A percentile compares a stretch with the other conserved stretches of the same genome.
phyloP scores from a whole-genome alignment of 2,329 filamentous ascomycete genomes.

The Aspergillus calidoustus region DNA sequence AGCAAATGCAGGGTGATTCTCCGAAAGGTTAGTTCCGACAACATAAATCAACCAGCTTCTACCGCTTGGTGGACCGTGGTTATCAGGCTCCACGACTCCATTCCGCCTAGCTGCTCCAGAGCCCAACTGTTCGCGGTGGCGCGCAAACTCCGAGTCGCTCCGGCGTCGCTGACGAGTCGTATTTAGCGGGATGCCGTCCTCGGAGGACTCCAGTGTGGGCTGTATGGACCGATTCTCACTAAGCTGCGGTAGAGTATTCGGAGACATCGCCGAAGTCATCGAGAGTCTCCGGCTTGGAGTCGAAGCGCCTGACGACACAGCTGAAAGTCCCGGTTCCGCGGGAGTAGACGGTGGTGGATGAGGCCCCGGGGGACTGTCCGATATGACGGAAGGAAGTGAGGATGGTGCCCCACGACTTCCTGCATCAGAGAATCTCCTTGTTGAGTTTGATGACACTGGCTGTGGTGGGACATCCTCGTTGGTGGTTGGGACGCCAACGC shows the following conservation, averaged over 20 bases:
- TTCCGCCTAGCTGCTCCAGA: constrained; percentile 66
- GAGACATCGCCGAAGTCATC: constrained; percentile 50
- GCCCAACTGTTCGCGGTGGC: constrained; percentile 59
- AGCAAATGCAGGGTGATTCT: constrained; percentile 71
- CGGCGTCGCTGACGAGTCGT: constrained; percentile 58
- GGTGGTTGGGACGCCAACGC: constrained; percentile 53
- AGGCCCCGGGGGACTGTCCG: constrained; percentile 63
- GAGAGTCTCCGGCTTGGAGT: constrained; percentile 54
- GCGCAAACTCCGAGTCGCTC: constrained; percentile 63
- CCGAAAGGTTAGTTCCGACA: constrained; percentile 70
- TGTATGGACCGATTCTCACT: constrained; percentile 44
- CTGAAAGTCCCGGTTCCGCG: constrained; percentile 61
- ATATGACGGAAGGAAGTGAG: constrained; percentile 50
- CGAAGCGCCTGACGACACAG: constrained; percentile 58
- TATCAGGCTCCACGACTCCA: constrained; percentile 66
- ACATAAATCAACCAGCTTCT: constrained; percentile 76
- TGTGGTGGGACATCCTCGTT: constrained; percentile 60
- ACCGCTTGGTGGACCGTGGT: constrained; percentile 53
- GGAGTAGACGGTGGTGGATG: constrained; percentile 67
- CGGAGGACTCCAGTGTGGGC: constrained; percentile 44
- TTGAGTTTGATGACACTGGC: constrained; percentile 45
- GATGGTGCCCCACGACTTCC: constrained; percentile 34
- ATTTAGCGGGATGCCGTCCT: constrained; percentile 47
- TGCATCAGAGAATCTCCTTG: constrained; percentile 40
- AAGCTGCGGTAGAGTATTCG: constrained; percentile 43